A percentile compares a stretch with the other conserved stretches of the same genome.
These are phyloP conservation scores for Pichia paraexigua DNA, from an alignment of 805 yeast genomes.

Conservation along the genomic window DNA sequence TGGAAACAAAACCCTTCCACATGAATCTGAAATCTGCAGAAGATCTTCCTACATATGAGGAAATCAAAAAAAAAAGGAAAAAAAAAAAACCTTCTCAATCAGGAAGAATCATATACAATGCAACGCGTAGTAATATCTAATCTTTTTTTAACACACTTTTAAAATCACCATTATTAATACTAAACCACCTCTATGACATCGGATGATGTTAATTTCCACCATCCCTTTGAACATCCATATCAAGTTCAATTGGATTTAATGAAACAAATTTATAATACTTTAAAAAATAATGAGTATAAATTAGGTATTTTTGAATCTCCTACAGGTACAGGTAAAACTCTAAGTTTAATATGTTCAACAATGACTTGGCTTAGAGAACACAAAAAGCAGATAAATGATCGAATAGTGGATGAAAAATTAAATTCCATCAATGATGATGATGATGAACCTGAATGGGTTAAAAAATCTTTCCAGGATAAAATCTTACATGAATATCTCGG, in stretches of 20 bases:
- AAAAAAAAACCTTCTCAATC: no score
- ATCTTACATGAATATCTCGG: slow-evolving; percentile 24
- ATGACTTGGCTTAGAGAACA: slow-evolving; percentile 61
- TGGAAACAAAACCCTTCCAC: background rate
- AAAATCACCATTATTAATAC: no score
- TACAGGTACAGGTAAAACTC: slow-evolving; percentile 90
- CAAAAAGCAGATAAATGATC: slow-evolving; percentile 8
- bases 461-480: slow-evolving; percentile 26
- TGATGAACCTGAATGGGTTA: slow-evolving; percentile 37
- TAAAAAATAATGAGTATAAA: slow-evolving; percentile 40
- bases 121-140: no score
- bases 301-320: slow-evolving; percentile 87
- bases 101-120: no score
- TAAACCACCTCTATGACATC: no score
- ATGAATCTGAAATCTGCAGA: background rate
- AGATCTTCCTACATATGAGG: no score
- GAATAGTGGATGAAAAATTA: slow-evolving; percentile 8
- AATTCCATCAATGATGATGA: slow-evolving; percentile 20
- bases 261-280: slow-evolving; percentile 61
- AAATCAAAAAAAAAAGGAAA: no score
- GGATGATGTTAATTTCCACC: slow-evolving; percentile 37
- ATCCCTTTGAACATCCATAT: slow-evolving; percentile 73
- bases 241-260: slow-evolving; percentile 69
- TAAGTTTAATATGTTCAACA: slow-evolving; percentile 77
- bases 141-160: no score